These are phyloP conservation scores for Candida schatavii DNA, from an alignment of 805 yeast genomes.

Conservation along the genomic window DNA sequence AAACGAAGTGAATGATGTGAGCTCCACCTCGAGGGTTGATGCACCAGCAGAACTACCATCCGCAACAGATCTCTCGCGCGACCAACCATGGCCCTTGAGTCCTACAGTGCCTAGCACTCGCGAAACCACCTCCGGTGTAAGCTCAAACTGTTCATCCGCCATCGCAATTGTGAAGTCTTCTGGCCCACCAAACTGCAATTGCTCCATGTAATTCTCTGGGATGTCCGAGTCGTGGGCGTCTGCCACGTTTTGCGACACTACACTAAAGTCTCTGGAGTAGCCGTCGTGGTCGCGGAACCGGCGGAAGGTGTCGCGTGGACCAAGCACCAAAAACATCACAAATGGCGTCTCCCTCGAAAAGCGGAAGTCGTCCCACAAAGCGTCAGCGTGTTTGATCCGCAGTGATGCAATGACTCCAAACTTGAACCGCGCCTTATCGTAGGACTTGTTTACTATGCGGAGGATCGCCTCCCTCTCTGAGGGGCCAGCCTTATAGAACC, in stretches of 20 bases:
- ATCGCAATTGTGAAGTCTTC: slow-evolving; percentile 13
- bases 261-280: slow-evolving; percentile 23
- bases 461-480: slow-evolving; percentile 14
- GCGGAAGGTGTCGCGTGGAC: slow-evolving; percentile 18
- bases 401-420: slow-evolving; percentile 40
- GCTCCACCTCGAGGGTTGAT: slow-evolving; percentile 27
- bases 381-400: slow-evolving; percentile 32
- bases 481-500: slow-evolving; percentile 4
- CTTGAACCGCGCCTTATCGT: slow-evolving; percentile 44
- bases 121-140: slow-evolving; percentile 15
- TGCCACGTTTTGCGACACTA: slow-evolving; percentile 13
- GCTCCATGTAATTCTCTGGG: slow-evolving; percentile 16
- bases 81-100: slow-evolving; percentile 12
- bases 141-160: slow-evolving; percentile 15
- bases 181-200: slow-evolving; percentile 17
- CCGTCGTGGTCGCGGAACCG: slow-evolving; percentile 22
- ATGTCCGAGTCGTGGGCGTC: slow-evolving; percentile 25
- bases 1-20: slow-evolving; percentile 55
- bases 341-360: slow-evolving; percentile 16
- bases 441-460: slow-evolving; percentile 47
- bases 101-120: slow-evolving; percentile 29
- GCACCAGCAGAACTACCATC: neutral
- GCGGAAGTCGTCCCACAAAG: slow-evolving; percentile 24
- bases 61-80: neutral
- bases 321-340: slow-evolving; percentile 24